Conservation (phyloP, 345 rosid species). For the Eucalyptus cloeziana region DNA sequence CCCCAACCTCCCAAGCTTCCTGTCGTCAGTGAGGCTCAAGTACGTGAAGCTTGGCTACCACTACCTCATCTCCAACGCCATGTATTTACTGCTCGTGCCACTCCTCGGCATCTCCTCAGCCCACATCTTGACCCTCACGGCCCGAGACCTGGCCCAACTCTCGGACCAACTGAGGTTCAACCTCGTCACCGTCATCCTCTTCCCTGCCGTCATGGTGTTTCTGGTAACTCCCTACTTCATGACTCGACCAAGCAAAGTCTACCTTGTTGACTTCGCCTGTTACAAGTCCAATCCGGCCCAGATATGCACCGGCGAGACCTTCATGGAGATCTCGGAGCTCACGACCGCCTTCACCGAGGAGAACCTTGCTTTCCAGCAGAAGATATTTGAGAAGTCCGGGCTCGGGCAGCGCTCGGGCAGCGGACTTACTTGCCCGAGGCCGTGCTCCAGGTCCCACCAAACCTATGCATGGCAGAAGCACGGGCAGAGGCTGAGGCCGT, state of each 20-base stretch:
- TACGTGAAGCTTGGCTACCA: slow-evolving; percentile 23
- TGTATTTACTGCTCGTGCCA: slow-evolving; percentile 4
- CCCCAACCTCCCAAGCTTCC: slow-evolving; percentile 1
- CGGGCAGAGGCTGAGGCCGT: slow-evolving; percentile 28
- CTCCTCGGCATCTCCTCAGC: background rate
- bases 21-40: slow-evolving; percentile 9
- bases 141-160: background rate
- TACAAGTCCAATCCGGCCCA: slow-evolving; percentile 9
- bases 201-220: background rate
- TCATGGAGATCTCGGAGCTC: background rate
- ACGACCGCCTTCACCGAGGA: background rate
- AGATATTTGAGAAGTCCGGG: slow-evolving; percentile 18
- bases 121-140: background rate
- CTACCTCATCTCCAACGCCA: slow-evolving; percentile 16
- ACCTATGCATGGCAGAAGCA: slow-evolving; percentile 16
- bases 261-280: slow-evolving; percentile 16
- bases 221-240: background rate
- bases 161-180: background rate
- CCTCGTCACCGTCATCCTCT: background rate
- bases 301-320: slow-evolving; percentile 1
- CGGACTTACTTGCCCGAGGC: slow-evolving; percentile 14
- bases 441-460: slow-evolving; percentile 23
- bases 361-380: slow-evolving; percentile 11
- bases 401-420: slow-evolving; percentile 21
- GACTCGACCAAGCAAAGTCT: slow-evolving; percentile 7